Percentiles rank a stretch among this genome's conserved stretches.
These are phyloP conservation scores for Dioscorea cayenensis DNA, from an alignment of 116 monocot genomes.

Conservation along the genomic window DNA sequence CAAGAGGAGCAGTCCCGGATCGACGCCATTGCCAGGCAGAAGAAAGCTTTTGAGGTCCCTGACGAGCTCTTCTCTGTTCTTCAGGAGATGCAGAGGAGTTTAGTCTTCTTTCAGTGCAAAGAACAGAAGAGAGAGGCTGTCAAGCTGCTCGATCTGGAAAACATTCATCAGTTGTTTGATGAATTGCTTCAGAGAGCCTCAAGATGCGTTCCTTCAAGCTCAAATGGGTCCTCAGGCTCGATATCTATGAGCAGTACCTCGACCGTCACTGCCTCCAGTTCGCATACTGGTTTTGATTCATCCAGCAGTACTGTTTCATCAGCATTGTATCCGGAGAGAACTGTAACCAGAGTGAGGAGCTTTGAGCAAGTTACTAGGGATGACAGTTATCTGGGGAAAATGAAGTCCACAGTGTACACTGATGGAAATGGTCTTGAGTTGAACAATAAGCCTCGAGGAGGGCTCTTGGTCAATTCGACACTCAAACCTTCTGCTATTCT, in stretches of 20 bases:
- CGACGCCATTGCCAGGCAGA: conserved; percentile 20
- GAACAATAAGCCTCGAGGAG: conserved; percentile 7
- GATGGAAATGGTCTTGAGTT: conserved; percentile 17
- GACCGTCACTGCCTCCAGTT: background rate
- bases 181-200: conserved; percentile 33
- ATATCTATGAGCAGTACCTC: background rate
- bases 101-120: conserved; percentile 25
- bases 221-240: background rate
- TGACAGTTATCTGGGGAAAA: conserved; percentile 52
- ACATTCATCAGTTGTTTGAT: conserved; percentile 23
- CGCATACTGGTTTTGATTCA: background rate
- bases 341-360: conserved; percentile 11
- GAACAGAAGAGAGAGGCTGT: conserved; percentile 38
- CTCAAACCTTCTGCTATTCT: background rate
- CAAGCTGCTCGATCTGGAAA: conserved; percentile 47
- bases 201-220: conserved; percentile 20
- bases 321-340: conserved; percentile 7
- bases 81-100: conserved; percentile 39
- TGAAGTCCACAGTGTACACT: conserved; percentile 22
- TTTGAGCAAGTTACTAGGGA: conserved; percentile 31
- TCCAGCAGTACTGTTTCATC: conserved; percentile 5
- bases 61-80: conserved; percentile 47
- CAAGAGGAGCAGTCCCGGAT: conserved; percentile 24
- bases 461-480: conserved; percentile 10
- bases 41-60: conserved; percentile 20